Base-by-base conservation (phyloP, 2,329 filamentous ascomycete species). In the Colletotrichum tamarilloi region DNA sequence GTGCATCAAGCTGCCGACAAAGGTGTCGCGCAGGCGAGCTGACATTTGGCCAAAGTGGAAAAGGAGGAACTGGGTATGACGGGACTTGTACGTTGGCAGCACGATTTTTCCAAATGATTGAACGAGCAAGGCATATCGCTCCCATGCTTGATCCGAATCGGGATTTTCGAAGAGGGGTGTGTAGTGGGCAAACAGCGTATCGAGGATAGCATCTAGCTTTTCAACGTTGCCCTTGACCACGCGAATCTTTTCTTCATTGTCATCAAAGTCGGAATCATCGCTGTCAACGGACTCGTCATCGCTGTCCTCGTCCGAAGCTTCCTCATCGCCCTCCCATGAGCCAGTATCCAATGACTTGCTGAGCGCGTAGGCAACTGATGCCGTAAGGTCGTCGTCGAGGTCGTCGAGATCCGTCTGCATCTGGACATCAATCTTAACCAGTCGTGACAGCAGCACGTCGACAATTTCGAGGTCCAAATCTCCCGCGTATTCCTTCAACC, bases 331-430 rank as follows among this genome's bases (percentile, higher is more conserved):
- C 49, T 90, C 86, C 73, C 87, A 84, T 3, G 75, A 76, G 4
- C 62, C 74, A 11, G 62, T 83, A 11, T 55, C 82, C 80, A 22
- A 89, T 81, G 63, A 87, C 73, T 78, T 81, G 6, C 80, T 80
- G 52, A 85, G 76, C 22, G 82, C 89, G 79, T 87, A 87, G 63
- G 94, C 87, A 22, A 96, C 90, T 66, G 92, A 91, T 28, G 95
- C 91, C 67, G 95, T 93, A 11, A 95, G 88, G 68, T 97, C 94
- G 75, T 98, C 96, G 75, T 98, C 96, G 74, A 98, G 85, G 77
- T 98, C 95, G 75, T 98, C 95, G 78, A 98, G 86, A 78, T 98
- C 95, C 62, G 95, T 90, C 82, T 98, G 96, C 82, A 98, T 97
- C 80, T 98, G 94, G 1, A 97, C 95, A 80, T 99, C 97, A 72